Conservation (phyloP, 1,284 basidiomycete species). For the Entoloma clypeatum region DNA sequence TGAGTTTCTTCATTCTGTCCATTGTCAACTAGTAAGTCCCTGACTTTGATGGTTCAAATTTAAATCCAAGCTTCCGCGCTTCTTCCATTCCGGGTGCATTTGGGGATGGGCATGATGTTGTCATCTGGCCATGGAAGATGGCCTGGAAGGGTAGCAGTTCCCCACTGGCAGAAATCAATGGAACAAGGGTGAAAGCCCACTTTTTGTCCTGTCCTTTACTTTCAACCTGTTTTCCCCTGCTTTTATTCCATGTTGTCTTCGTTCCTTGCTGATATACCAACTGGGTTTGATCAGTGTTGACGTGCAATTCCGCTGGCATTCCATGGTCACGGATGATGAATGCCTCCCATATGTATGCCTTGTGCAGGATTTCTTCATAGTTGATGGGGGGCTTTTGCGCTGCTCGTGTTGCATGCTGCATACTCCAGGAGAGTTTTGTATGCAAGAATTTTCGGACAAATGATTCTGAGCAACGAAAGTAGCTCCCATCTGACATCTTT, state of each 20-base stretch:
- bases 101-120: conserved; percentile 21
- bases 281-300: conserved; percentile 34
- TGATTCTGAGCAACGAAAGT: conserved; percentile 16
- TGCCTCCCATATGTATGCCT: conserved; percentile 24
- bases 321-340: conserved; percentile 21
- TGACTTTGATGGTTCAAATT: conserved; percentile 24
- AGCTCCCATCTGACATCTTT: conserved; percentile 11
- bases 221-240: conserved; percentile 28
- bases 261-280: conserved; percentile 21
- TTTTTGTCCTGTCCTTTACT: conserved; percentile 33
- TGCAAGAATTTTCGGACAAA: conserved; percentile 22
- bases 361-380: conserved; percentile 18
- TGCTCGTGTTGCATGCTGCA: conserved; percentile 26
- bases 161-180: conserved; percentile 26
- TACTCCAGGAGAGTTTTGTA: conserved; percentile 23
- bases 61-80: conserved; percentile 24
- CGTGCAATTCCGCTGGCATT: conserved; percentile 20
- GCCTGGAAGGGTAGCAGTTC: conserved; percentile 29
- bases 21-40: conserved; percentile 37
- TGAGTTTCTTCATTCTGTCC: conserved; percentile 30
- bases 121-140: conserved; percentile 25
- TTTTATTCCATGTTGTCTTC: conserved; percentile 24
- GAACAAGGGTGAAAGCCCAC: conserved; percentile 31
- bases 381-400: conserved; percentile 31
- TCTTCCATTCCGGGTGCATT: conserved; percentile 18